Percentiles rank a stretch among this genome's conserved stretches.
phyloP scores from a whole-genome alignment of 148 eudicot genomes.

The Beta vulgaris region DNA sequence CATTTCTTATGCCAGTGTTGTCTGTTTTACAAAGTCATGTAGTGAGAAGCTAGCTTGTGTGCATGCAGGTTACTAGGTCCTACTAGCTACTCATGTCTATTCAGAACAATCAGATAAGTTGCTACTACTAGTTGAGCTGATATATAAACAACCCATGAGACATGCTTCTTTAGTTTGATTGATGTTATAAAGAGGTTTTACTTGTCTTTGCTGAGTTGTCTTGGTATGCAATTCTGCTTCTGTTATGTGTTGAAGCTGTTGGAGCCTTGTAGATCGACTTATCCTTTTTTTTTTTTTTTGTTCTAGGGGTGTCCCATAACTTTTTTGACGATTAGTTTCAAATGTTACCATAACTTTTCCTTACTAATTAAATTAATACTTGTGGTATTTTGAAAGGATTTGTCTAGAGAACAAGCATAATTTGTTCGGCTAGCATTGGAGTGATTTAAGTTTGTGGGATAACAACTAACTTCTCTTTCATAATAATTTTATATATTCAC shows the following conservation, averaged over 20 bases:
- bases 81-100: neutral
- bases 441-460: no score
- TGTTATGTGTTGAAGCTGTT: neutral
- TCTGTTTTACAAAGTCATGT: neutral
- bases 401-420: no score
- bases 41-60: neutral
- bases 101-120: neutral
- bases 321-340: no score
- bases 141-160: slow-evolving; percentile 3
- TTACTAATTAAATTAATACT: no score
- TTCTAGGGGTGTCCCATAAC: no score
- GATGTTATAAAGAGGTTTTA: neutral
- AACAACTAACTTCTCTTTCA: no score
- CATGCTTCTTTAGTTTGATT: slow-evolving; percentile 17
- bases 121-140: neutral
- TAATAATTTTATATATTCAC: no score
- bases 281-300: no score
- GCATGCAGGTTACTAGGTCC: neutral
- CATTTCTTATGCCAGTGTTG: neutral
- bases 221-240: neutral
- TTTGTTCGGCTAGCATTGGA: no score
- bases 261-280: neutral
- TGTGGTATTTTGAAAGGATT: no score
- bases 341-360: no score
- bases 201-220: slow-evolving; percentile 10